Base-by-base conservation (phyloP, 176 grass and related monocot species). In the Hordeum marinum region DNA sequence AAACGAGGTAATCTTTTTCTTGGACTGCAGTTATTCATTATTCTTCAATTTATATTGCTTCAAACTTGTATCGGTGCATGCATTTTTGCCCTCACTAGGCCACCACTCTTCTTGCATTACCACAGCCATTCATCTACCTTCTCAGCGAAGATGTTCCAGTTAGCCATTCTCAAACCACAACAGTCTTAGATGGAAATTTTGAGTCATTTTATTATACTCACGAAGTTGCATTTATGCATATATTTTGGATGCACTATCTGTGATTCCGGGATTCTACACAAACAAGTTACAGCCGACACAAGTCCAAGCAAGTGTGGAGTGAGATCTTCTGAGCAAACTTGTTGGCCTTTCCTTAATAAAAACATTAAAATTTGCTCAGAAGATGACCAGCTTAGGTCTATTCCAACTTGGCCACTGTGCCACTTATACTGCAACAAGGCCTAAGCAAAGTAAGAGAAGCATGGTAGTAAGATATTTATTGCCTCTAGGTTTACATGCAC, bases 1-100 rank as follows among this genome's bases (percentile, higher is more conserved):
- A 81, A 98, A 98, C 40, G 96, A 98, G 93, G 96, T 98, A 52
- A 21, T 62, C 58, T 46, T 62, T 42, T 43, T 34, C 77, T 61
- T 50, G 7, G 67, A 69, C 63, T 17, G 3, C 23, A 71, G 23
- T 73, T 4, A 50, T 71, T 79, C 23, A 52, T 52, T 65, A 15
- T 78, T 10, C 24, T 75, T 71, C 48, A 43, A 3, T 54, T 45
- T 72, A 65, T 52, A 41, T 12, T 45, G 63, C 10, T 57, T 57
- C 17, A 57, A 57, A 57, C 20, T 21, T 57, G 54, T n/a, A 57
- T 57, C 0, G 0, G 54, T 0, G 54, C 54, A 57, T 72, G 6
- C 68, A 43, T 83, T 50, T 45, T 48, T 67, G 20, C 17, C 5
- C 25, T 64, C 25, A 31, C 36, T 9, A 18, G 7, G 8, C 9